Evolutionary conservation across 2,329 filamentous ascomycete genomes (phyloP), one percentile per base, ranked within the genome.

Genomic region (Fusarium euwallaceae): DNA sequence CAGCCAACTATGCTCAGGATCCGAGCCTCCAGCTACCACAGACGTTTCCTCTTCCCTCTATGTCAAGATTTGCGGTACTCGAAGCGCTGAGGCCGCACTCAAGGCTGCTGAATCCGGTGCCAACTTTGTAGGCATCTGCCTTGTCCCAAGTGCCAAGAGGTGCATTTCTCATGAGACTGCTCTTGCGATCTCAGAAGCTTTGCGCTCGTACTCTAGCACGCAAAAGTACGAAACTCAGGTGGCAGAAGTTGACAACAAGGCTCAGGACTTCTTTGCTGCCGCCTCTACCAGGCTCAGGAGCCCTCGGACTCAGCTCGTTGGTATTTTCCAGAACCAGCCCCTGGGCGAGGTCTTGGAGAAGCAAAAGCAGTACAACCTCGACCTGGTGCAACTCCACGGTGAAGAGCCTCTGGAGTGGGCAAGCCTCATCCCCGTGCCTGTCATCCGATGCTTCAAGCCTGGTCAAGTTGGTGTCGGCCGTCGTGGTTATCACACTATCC

Each of bases 41-140:
- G 78, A 79, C n/a, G 79, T 76, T 29, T 73, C 83, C 32, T 83
- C 84, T 17, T 82, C 87, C 22, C 86, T 94, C 1, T 87, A 97
- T 34, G 95, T 98, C 75, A 99, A 99, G 85, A 97, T 99, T 27
- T 99, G 97, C 81, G 97, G 97, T 7, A 98, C 95, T 10, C 90
- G 96, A 67, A 95, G 91, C 69, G 88, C 92, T 11, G 94, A 97
- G 80, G 95, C 92, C 17, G 97, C 97, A 7, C 87, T 90, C 65
- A 90, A 91, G 71, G 97, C 97, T 17, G 91, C 97, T 56, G 91
- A 95, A 80, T 92, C 95, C 43, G 95, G 95, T 29, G 97, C 97
- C 36, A 95, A 99, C 83, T 87, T 98, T 75, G 91, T 99, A 61
- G 97, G 97, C 71, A 97, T 99, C 78, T 98, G 98, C 67, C 87